These are phyloP conservation scores for Colletotrichum theobromicola DNA, from an alignment of 2,329 filamentous ascomycete genomes.

Conservation along the genomic window DNA sequence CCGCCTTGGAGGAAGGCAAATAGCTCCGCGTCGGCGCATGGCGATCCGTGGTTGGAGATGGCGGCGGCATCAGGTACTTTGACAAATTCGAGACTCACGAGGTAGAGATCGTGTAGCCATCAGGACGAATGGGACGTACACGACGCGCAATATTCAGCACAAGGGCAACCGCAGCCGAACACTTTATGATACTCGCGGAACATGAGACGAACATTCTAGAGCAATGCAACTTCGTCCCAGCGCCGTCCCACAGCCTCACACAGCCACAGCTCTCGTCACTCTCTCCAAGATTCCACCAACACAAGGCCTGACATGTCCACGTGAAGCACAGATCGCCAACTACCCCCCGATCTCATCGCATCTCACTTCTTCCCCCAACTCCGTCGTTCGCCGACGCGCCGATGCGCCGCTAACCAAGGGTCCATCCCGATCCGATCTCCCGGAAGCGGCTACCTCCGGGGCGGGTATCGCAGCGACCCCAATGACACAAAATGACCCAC, in stretches of 20 bases:
- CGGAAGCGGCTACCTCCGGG: not conserved
- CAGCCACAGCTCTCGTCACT: not conserved
- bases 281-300: not conserved
- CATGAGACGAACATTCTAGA: not conserved
- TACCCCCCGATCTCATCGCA: not conserved
- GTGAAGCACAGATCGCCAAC: not conserved
- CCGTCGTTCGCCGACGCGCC: not conserved
- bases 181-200: rapidly evolving
- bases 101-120: not conserved
- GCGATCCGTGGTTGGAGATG: not conserved
- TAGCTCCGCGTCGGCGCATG: not conserved
- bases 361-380: not conserved
- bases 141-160: not conserved
- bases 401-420: not conserved
- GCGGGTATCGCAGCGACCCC: not conserved
- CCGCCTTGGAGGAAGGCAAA: not conserved
- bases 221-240: not conserved
- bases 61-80: not conserved
- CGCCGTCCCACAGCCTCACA: not conserved
- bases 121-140: not conserved
- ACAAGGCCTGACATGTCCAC: not conserved
- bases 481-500: not conserved
- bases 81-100: not conserved
- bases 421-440: not conserved
- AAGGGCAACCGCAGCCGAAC: rapidly evolving